phyloP scores from a whole-genome alignment of 169 alveolate genomes.

The Cryptosporidium ryanae region DNA sequence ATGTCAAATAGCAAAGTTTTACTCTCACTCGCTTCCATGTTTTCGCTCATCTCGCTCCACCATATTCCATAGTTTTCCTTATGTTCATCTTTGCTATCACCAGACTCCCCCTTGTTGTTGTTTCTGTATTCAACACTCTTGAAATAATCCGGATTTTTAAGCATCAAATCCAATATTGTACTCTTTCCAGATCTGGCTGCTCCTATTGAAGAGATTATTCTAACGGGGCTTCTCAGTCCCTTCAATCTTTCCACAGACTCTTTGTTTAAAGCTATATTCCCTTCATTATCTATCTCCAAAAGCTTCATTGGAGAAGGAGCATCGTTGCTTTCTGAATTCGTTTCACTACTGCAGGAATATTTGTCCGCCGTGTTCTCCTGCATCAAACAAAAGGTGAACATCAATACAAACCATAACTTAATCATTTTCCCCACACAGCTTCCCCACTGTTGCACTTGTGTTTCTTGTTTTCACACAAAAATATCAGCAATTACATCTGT shows the following conservation, averaged over 20 bases:
- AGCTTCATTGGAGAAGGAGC: not conserved
- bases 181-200: conserved; percentile 85
- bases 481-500: too few relatives aligned
- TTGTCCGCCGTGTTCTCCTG: too few relatives aligned
- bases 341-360: too few relatives aligned
- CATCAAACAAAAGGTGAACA: too few relatives aligned
- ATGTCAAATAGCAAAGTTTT: conserved; percentile 22
- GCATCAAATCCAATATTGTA: conserved; percentile 79
- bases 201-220: conserved; percentile 78
- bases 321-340: too few relatives aligned
- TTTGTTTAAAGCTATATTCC: not conserved
- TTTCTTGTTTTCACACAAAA: too few relatives aligned
- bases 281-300: conserved; percentile 14
- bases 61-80: conserved; percentile 4
- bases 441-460: too few relatives aligned
- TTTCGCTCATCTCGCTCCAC: conserved; percentile 1
- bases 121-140: not conserved
- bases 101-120: not conserved
- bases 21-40: not conserved
- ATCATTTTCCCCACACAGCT: too few relatives aligned
- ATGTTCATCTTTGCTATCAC: not conserved
- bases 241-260: conserved; percentile 42
- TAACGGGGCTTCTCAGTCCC: conserved; percentile 52
- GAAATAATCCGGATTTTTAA: not conserved
- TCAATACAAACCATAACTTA: too few relatives aligned